Base-by-base conservation (phyloP, 202 grass and related monocot genomes). In the Panicum hallii region DNA sequence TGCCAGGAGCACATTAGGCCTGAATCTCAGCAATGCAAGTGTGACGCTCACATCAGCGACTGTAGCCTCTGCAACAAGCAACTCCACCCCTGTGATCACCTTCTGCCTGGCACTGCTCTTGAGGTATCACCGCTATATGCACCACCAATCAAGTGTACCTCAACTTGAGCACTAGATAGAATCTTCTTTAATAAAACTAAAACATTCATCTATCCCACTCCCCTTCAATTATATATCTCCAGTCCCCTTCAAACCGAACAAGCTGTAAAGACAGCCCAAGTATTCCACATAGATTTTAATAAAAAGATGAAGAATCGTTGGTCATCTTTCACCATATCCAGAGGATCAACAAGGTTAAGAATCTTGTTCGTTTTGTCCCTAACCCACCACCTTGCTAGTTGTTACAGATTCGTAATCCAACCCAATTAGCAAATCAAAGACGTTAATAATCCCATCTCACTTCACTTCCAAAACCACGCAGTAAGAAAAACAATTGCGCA, bases 11-110 rank as follows among this genome's bases (percentile, higher is more conserved):
- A 93, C 91, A 14, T 93, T 89, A 53, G 85, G 87, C 50, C 20
- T 90, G 19, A 97, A 97, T 55, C 20, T 93, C 23, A 87, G 80
- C 79, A 85, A 89, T 12, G 45, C 93, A n/a, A 92, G 94, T 52
- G 34, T 93, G 44, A 91, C 90, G 79, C 81, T 90, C 67, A 97
- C 84, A 10, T 93, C 91, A 7, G 91, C 94, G 6, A 88, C 94
- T 3, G 82, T 91, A 50, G 74, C 87, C 17, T 93, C 94, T 20
- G 91, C 94, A 64, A 61, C 65, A 11, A 63, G 84, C 65, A 97
- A 97, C 85, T 87, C 87, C 32, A 63, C 89, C 28, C 91, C 94
- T 4, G 87, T 91, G 34, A 43, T 97, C 42, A 97, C 94, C 63
- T 97, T 93, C 88, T 78, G 70, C 61, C 72, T 97, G 74, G 94